Conservation (phyloP, 345 rosid genomes). For the Corchorus olitorius region DNA sequence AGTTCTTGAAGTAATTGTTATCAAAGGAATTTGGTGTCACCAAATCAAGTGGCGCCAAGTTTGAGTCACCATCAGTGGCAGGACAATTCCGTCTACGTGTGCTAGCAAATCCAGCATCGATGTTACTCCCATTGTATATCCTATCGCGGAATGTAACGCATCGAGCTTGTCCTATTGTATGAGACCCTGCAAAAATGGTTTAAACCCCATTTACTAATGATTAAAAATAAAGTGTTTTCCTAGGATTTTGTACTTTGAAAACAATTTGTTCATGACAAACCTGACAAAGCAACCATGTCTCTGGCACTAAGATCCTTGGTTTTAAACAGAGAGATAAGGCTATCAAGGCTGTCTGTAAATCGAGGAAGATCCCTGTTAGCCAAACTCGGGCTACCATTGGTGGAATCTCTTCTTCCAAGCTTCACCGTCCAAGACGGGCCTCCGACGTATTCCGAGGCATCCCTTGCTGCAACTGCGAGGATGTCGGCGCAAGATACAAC, state of each 20-base stretch:
- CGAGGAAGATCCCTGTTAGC: conserved; percentile 48
- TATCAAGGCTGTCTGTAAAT: conserved; percentile 35
- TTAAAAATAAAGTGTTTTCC: not conserved
- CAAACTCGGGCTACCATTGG: conserved; percentile 34
- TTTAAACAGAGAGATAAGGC: conserved; percentile 39
- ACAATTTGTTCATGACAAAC: not conserved
- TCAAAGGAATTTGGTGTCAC: conserved; percentile 55
- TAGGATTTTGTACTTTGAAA: not conserved
- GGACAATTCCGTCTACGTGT: conserved; percentile 48
- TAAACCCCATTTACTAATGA: not conserved
- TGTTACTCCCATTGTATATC: conserved; percentile 46
- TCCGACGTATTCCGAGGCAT: conserved; percentile 47
- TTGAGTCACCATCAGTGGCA: conserved; percentile 15
- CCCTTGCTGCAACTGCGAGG: conserved; percentile 60
- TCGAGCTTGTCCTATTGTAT: conserved; percentile 57
- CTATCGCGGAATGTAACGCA: conserved; percentile 43
- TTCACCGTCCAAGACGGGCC: conserved; percentile 51
- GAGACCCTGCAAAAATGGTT: conserved; percentile 29
- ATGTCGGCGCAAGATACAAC: conserved; percentile 72
- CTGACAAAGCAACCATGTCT: conserved; percentile 63
- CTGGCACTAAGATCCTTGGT: conserved; percentile 50
- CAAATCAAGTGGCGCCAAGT: conserved; percentile 46
- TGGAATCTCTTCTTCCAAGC: conserved; percentile 21
- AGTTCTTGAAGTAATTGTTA: conserved; percentile 53
- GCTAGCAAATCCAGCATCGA: conserved; percentile 46